Evolutionary conservation across 1,284 basidiomycete species (phyloP).

Genomic region (Ustilago bromivora): DNA sequence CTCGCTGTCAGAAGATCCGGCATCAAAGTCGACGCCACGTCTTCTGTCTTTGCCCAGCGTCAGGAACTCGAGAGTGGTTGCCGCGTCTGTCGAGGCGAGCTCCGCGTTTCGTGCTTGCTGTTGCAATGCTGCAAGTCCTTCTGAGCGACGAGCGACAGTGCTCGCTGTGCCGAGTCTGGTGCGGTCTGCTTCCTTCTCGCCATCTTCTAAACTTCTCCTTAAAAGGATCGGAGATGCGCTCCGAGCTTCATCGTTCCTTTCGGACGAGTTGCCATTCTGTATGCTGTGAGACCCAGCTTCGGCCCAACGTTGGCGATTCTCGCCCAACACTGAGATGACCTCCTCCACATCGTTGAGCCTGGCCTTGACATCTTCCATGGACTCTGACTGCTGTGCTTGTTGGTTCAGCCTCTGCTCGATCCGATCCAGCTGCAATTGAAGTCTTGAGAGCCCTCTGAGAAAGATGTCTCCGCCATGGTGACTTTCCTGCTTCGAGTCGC

Average conservation of each 20-base stretch:
- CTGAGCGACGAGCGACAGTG: neutral
- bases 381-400: conserved; percentile 21
- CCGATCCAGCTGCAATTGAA: conserved; percentile 42
- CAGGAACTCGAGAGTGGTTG: conserved; percentile 47
- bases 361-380: conserved; percentile 38
- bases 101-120: conserved; percentile 34
- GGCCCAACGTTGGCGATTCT: conserved; percentile 27
- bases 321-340: conserved; percentile 39
- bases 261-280: neutral
- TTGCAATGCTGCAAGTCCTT: conserved; percentile 7
- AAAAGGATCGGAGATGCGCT: neutral
- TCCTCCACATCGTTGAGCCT: conserved; percentile 42
- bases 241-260: neutral
- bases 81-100: conserved; percentile 44
- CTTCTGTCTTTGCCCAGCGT: conserved; percentile 46
- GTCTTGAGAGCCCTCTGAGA: conserved; percentile 22
- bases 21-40: conserved; percentile 38
- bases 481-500: neutral
- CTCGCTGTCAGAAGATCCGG: conserved; percentile 36
- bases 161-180: neutral
- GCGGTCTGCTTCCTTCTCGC: neutral
- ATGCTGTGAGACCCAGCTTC: neutral
- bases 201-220: neutral
- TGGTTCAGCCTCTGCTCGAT: conserved; percentile 35
- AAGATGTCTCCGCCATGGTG: conserved; percentile 17